These are phyloP conservation scores for Funneliformis geosporum DNA, from an alignment of 192 early-diverging fungal genomes.

Conservation along the genomic window DNA sequence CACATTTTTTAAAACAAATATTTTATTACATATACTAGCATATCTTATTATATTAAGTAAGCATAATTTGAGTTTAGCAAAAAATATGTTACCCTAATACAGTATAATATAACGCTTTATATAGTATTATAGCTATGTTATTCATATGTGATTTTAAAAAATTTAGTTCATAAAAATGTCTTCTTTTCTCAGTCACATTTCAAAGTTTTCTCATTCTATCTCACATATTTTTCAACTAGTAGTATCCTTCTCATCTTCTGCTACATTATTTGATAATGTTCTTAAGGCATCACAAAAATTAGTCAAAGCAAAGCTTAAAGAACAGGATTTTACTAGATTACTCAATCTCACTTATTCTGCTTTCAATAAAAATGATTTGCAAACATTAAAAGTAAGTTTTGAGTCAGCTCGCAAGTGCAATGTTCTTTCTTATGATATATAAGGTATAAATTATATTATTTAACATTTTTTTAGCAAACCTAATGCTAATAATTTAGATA, in stretches of 20 bases:
- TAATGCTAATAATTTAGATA: constrained; percentile 30
- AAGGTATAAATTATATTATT: constrained; percentile 19
- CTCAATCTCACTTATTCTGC: not conserved
- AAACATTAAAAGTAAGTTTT: constrained; percentile 18
- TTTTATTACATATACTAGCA: too few relatives aligned
- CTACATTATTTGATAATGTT: not conserved
- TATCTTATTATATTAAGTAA: too few relatives aligned
- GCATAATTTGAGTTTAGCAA: too few relatives aligned
- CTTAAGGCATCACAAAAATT: not conserved
- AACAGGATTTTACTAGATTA: constrained; percentile 2
- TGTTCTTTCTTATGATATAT: not conserved
- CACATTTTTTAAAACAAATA: too few relatives aligned
- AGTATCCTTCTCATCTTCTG: constrained; percentile 13
- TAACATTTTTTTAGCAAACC: not conserved
- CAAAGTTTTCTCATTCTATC: constrained; percentile 1
- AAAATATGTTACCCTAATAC: too few relatives aligned
- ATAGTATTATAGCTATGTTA: too few relatives aligned
- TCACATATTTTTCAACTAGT: not conserved
- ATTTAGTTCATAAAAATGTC: not conserved
- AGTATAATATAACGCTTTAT: too few relatives aligned
- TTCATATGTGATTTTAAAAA: too few relatives aligned
- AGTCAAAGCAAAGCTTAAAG: not conserved
- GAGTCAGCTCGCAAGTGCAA: not conserved
- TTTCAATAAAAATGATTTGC: constrained; percentile 22
- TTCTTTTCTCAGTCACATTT: not conserved